Evolutionary conservation across 306 rosid species (phyloP).

Genomic region (Hippophae rhamnoides): DNA sequence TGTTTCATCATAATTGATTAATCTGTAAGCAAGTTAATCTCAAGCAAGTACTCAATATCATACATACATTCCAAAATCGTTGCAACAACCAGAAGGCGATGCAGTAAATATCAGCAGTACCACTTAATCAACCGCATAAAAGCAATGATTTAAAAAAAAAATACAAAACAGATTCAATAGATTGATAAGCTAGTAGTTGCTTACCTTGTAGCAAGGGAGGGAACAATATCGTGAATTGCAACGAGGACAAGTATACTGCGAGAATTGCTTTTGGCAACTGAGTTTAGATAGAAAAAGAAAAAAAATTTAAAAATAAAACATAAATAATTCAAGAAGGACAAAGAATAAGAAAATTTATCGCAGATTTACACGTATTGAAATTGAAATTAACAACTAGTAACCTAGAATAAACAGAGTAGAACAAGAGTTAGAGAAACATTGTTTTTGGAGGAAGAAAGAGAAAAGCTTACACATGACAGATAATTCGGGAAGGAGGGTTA

Average conservation of each 20-base stretch:
- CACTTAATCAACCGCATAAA: too few relatives aligned
- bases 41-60: too few relatives aligned
- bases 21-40: too few relatives aligned
- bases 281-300: slow-evolving; percentile 1
- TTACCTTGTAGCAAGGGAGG: slow-evolving; percentile 78
- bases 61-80: too few relatives aligned
- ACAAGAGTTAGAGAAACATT: neutral
- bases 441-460: slow-evolving; percentile 4
- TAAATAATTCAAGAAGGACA: neutral
- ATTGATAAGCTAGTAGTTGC: slow-evolving; percentile 3
- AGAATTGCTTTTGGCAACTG: slow-evolving; percentile 93
- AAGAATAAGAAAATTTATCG: neutral
- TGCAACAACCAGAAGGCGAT: too few relatives aligned
- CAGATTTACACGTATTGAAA: neutral
- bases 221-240: slow-evolving; percentile 89
- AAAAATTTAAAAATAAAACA: neutral
- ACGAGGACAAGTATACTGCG: slow-evolving; percentile 88
- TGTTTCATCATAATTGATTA: too few relatives aligned
- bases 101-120: too few relatives aligned
- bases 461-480: slow-evolving; percentile 69
- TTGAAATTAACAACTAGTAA: neutral
- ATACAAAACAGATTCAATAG: neutral
- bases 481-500: slow-evolving; percentile 42
- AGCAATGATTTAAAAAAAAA: too few relatives aligned
- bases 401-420: neutral